phyloP scores from a whole-genome alignment of 768 basidiomycete genomes.

The Dentipellis sp. region DNA sequence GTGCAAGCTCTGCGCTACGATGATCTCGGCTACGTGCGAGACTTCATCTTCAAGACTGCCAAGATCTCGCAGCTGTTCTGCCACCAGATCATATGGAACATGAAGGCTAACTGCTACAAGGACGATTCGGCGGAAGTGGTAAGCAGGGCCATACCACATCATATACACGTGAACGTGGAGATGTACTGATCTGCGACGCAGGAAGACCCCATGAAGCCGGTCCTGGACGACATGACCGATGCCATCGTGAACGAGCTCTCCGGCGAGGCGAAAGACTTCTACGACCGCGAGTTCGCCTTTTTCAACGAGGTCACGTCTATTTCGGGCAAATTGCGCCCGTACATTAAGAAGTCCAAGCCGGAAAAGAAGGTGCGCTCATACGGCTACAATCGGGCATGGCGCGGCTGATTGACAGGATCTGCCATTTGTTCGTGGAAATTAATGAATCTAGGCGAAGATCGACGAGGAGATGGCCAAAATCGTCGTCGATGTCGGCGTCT shows the following conservation, averaged over 20 bases:
- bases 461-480: conserved; percentile 99
- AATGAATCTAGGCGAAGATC: conserved; percentile 71
- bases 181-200: conserved; percentile 21
- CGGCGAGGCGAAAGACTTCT: conserved; percentile 81
- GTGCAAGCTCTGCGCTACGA: conserved; percentile 94
- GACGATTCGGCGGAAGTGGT: conserved; percentile 85
- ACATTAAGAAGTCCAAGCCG: conserved; percentile 86
- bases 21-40: conserved; percentile 82
- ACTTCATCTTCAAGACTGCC: conserved; percentile 94
- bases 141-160: conserved; percentile 13
- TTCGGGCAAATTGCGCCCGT: conserved; percentile 94
- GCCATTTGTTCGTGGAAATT: neutral
- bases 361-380: conserved; percentile 77
- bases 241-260: conserved; percentile 79
- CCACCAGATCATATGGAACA: conserved; percentile 99
- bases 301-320: conserved; percentile 97
- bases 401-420: neutral
- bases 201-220: conserved; percentile 94
- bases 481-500: conserved; percentile 87
- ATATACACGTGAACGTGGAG: neutral
- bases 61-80: conserved; percentile 97
- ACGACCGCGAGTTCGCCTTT: conserved; percentile 91
- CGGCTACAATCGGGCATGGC: neutral
- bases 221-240: conserved; percentile 80
- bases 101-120: conserved; percentile 97